Evolutionary conservation across 2,329 filamentous ascomycete genomes (phyloP), one percentile per base, ranked within the genome.

Genomic region (Sclerotinia borealis): DNA sequence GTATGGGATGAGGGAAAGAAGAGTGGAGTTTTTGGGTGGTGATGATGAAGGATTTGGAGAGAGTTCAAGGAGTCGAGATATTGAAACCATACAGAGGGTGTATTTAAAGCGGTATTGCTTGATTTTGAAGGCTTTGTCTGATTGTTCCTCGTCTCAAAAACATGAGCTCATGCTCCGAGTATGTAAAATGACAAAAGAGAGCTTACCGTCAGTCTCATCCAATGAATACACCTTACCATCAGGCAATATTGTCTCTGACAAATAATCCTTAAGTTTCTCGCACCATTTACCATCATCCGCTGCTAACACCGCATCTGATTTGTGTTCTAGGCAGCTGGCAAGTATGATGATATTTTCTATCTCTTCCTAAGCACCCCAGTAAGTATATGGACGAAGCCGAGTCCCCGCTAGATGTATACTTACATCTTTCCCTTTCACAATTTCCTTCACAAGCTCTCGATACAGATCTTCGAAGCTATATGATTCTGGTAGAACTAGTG

Each of bases 1-100:
- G 64, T 76, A 76, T 1, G 75, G 72, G 13, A 76, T 66, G 5
- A 78, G 58, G 4, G 75, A 74, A 59, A 76, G 66, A 1, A 79
- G 63, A 3, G 72, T 63, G 1, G 37, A 47, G 37, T 64, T n/a
- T 9, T 34, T 45, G 13, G 43, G 43, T 22, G 19, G 22, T 29
- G 41, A 11, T 13, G 7, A 50, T 39, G n/a, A 56, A 36, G 17
- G 58, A 7, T 34, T 17, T 19, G 45, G 6, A 50, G 41, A 11
- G 1, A 11, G 13, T 8, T 10, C 10, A 19, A 29, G 43, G 43
- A 66, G 63, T 31, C 39, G 22, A 4, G 11, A 63, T 50, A 72
- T 64, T 17, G 56, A 63, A 10, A 56, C 34, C 0, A 73, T 61
- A 4, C 69, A 68, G 1, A 69, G 34, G 10, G 25, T 59, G 8